Conservation (phyloP, 2,329 filamentous ascomycete genomes). For the Ceratocystis harringtonii region DNA sequence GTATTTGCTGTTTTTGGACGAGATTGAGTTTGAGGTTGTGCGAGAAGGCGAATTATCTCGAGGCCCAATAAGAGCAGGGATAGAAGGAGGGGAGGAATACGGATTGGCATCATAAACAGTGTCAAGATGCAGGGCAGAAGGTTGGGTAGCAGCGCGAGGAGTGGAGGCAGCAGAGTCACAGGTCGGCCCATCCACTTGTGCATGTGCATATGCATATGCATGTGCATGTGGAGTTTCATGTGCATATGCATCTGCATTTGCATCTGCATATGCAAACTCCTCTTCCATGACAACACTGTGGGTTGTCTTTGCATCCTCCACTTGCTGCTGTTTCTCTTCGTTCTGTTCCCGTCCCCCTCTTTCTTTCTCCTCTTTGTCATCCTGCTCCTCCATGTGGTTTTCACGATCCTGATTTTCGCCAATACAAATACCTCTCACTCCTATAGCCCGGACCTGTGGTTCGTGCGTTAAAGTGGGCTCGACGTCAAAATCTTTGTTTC, state of each 20-base stretch:
- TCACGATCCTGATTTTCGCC: not conserved
- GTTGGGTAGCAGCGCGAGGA: not conserved
- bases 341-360: not conserved
- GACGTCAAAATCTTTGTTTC: conserved; percentile 9
- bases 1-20: not conserved
- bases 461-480: conserved; percentile 1
- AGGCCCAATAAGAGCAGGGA: not conserved
- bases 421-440: not conserved
- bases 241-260: not conserved
- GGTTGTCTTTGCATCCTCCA: not conserved
- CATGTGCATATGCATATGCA: not conserved
- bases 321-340: not conserved
- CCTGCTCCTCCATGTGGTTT: not conserved
- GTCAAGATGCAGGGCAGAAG: not conserved
- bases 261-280: not conserved
- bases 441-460: conserved; percentile 2
- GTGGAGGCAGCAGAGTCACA: not conserved
- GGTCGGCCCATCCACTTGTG: not conserved
- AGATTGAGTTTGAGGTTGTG: not conserved
- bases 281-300: not conserved
- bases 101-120: not conserved
- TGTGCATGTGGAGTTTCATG: not conserved
- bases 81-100: not conserved
- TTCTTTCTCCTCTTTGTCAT: not conserved
- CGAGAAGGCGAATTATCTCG: not conserved